Evolutionary conservation across 148 eudicot genomes (phyloP).

Genomic region (Amaranthus palmeri): DNA sequence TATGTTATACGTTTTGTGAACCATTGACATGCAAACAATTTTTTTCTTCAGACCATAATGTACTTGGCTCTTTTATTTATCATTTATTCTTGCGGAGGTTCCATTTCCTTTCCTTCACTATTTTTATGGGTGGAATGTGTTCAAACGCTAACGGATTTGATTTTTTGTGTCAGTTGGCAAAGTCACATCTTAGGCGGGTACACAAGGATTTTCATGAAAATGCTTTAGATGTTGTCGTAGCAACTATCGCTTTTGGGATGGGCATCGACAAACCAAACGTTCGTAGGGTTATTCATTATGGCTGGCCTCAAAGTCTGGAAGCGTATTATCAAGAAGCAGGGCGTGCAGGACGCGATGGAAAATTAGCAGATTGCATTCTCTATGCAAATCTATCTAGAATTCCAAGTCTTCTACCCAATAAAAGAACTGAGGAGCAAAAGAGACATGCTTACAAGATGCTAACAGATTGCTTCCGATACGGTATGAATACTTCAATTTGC

Average conservation of each 20-base stretch:
- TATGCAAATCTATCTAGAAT: conserved; percentile 58
- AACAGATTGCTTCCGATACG: conserved; percentile 86
- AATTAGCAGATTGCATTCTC: conserved; percentile 70
- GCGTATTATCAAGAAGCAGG: conserved; percentile 99
- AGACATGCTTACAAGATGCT: conserved; percentile 77
- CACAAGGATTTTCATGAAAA: conserved; percentile 81
- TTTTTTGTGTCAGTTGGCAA: conserved; percentile 52
- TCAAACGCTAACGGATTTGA: neutral
- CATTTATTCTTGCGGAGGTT: neutral
- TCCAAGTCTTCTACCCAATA: conserved; percentile 75
- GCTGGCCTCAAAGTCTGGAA: conserved; percentile 97
- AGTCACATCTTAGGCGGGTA: conserved; percentile 74
- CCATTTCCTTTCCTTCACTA: neutral
- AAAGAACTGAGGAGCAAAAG: conserved; percentile 68
- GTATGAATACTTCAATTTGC: conserved; percentile 68
- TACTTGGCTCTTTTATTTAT: neutral
- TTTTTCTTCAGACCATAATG: neutral
- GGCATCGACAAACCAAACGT: conserved; percentile 88
- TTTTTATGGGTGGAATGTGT: neutral
- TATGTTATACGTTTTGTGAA: neutral
- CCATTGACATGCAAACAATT: neutral
- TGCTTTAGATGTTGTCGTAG: conserved; percentile 69
- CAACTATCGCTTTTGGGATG: conserved; percentile 95
- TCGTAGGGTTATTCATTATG: conserved; percentile 82
- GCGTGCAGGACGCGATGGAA: conserved; percentile 90